Conservation (phyloP, 1,284 basidiomycete species). For the Moesziomyces parantarcticus region DNA sequence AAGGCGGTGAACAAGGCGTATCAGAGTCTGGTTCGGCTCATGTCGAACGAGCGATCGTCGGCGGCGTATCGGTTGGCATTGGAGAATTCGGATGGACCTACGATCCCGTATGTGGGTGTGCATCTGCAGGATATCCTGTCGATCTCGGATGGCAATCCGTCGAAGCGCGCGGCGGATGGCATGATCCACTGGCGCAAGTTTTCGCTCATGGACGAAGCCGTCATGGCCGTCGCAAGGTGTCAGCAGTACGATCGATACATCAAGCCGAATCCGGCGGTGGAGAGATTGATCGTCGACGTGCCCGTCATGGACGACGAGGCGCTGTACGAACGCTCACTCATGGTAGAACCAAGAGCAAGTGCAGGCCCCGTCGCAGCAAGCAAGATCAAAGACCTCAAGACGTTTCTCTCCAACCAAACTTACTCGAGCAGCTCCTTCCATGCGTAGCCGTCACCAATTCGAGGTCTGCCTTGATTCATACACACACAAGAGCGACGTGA, state of each 20-base stretch:
- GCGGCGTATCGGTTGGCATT: slow-evolving; percentile 60
- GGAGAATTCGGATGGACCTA: slow-evolving; percentile 57
- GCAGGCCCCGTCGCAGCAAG: slow-evolving; percentile 9
- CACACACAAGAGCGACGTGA: too few relatives aligned
- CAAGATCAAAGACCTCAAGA: slow-evolving; percentile 52
- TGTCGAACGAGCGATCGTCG: slow-evolving; percentile 55
- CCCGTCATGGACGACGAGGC: slow-evolving; percentile 60
- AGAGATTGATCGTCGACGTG: slow-evolving; percentile 52
- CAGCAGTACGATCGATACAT: slow-evolving; percentile 51
- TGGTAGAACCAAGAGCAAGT: slow-evolving; percentile 44
- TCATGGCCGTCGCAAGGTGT: slow-evolving; percentile 56
- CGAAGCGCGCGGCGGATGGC: slow-evolving; percentile 47
- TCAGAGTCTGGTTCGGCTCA: slow-evolving; percentile 51
- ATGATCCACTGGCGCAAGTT: slow-evolving; percentile 64
- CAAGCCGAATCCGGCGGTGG: slow-evolving; percentile 27
- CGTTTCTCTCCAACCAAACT: slow-evolving; percentile 23
- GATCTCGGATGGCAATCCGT: slow-evolving; percentile 61
- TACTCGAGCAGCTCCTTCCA: not conserved
- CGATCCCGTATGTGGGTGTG: slow-evolving; percentile 62
- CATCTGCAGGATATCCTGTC: slow-evolving; percentile 62
- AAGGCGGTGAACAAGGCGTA: slow-evolving; percentile 58
- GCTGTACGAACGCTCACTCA: slow-evolving; percentile 48
- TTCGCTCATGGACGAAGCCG: slow-evolving; percentile 61
- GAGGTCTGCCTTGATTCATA: too few relatives aligned
- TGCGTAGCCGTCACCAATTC: too few relatives aligned